These are phyloP conservation scores for Nicotiana obtusifolia DNA, from an alignment of 257 asterid species.

Conservation along the genomic window DNA sequence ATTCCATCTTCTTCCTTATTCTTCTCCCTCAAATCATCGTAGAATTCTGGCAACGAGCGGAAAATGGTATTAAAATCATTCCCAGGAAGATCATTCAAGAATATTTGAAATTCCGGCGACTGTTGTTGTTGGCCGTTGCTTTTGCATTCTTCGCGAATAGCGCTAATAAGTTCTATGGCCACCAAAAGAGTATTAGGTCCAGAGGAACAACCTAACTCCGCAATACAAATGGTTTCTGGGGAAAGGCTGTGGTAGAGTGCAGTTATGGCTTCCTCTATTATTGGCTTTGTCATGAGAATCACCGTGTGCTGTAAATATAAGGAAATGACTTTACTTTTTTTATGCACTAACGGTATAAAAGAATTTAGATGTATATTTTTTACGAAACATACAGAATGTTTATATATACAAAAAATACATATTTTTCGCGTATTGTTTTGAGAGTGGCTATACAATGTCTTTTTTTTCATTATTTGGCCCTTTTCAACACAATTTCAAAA, in stretches of 20 bases:
- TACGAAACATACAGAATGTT: no score
- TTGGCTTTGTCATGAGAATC: constrained; percentile 20
- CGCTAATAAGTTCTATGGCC: constrained; percentile 13
- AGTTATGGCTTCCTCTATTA: constrained; percentile 18
- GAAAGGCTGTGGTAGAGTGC: constrained; percentile 17
- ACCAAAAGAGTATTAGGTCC: constrained; percentile 29
- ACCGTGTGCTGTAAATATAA: constrained; percentile 26
- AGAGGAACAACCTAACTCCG: constrained; percentile 51
- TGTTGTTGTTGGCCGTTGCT: neutral
- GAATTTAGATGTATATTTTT: no score
- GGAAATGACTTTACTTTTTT: no score
- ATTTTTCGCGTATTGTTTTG: no score
- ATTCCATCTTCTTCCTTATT: no score
- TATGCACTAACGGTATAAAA: no score
- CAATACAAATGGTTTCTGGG: constrained; percentile 31
- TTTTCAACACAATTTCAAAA: no score
- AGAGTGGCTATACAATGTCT: no score
- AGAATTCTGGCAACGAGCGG: no score
- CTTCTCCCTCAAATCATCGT: no score
- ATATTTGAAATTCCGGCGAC: constrained; percentile 42
- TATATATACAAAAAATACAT: no score
- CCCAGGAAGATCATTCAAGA: constrained; percentile 53
- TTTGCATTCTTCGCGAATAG: neutral
- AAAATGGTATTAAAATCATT: constrained; percentile 66
- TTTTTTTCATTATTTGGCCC: no score